Evolutionary conservation across 2,329 filamentous ascomycete genomes (phyloP).

Genomic region (Xylariales sp.): DNA sequence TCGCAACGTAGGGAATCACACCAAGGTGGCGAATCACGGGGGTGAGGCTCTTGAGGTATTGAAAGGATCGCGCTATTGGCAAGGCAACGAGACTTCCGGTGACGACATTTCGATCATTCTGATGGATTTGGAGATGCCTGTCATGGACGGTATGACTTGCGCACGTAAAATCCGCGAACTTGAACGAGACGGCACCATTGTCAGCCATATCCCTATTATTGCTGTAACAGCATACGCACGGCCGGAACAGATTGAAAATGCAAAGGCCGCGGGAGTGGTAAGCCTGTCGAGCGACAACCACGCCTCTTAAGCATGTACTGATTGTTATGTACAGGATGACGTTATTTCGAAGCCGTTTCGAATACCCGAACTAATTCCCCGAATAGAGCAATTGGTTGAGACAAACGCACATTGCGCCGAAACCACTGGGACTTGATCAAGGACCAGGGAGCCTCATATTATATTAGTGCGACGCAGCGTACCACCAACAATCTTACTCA

Average conservation of each 20-base stretch:
- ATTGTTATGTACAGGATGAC: constrained; percentile 65
- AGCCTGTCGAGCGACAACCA: constrained; percentile 48
- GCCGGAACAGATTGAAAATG: constrained; percentile 77
- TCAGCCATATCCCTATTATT: constrained; percentile 78
- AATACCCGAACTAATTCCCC: constrained; percentile 76
- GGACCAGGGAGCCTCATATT: neutral
- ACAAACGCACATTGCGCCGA: constrained; percentile 20
- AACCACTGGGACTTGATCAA: constrained; percentile 15
- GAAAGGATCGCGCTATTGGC: constrained; percentile 67
- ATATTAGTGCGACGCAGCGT: neutral
- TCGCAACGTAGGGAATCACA: constrained; percentile 69
- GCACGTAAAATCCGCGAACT: constrained; percentile 75
- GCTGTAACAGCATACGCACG: constrained; percentile 86
- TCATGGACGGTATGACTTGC: constrained; percentile 84
- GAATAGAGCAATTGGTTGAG: constrained; percentile 68
- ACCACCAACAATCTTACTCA: constrained; percentile 9
- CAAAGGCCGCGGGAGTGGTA: constrained; percentile 79
- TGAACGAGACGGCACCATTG: constrained; percentile 70
- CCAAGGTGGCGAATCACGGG: constrained; percentile 73
- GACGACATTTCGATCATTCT: constrained; percentile 74
- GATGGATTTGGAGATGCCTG: constrained; percentile 87
- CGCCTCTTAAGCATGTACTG: constrained; percentile 32
- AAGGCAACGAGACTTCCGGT: constrained; percentile 58
- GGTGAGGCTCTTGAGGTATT: constrained; percentile 70
- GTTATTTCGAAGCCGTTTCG: constrained; percentile 84